phyloP scores from a whole-genome alignment of 2,329 filamentous ascomycete species.

The Dactylellina cionopaga region DNA sequence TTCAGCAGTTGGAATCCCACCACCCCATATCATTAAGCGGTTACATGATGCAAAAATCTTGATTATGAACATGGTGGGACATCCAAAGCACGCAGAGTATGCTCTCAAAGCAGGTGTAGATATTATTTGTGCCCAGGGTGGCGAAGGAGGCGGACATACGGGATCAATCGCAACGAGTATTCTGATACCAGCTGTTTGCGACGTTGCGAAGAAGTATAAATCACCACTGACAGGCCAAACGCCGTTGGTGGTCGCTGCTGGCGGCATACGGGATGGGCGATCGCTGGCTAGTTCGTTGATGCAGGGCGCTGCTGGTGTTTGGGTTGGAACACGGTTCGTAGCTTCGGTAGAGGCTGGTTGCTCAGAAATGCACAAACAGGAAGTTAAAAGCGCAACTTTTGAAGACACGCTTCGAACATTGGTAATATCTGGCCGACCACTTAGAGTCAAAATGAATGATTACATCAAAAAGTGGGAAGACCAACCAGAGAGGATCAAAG shows the following conservation, averaged over 20 bases:
- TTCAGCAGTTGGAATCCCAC: conserved; percentile 86
- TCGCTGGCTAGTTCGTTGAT: conserved; percentile 83
- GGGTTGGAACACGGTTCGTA: conserved; percentile 94
- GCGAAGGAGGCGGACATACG: conserved; percentile 92
- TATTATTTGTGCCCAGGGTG: conserved; percentile 89
- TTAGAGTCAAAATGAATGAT: conserved; percentile 82
- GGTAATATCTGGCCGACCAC: conserved; percentile 81
- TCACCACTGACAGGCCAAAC: conserved; percentile 75
- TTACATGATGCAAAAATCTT: conserved; percentile 82
- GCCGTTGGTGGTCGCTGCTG: conserved; percentile 86
- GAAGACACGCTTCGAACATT: conserved; percentile 84
- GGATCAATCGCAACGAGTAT: conserved; percentile 73
- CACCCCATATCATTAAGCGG: conserved; percentile 74
- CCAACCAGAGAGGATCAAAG: conserved; percentile 76
- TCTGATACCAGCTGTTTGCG: conserved; percentile 85
- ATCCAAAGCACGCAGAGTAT: conserved; percentile 89
- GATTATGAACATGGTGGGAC: conserved; percentile 97
- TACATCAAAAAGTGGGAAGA: conserved; percentile 85
- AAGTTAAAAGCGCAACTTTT: conserved; percentile 80
- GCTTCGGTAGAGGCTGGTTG: conserved; percentile 83
- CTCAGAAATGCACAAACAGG: conserved; percentile 82
- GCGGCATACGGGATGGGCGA: conserved; percentile 84
- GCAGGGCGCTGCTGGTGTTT: conserved; percentile 87
- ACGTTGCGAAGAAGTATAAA: conserved; percentile 78
- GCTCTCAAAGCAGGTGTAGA: conserved; percentile 87